phyloP scores from a whole-genome alignment of 1,284 basidiomycete species.

The Mycena sp. region DNA sequence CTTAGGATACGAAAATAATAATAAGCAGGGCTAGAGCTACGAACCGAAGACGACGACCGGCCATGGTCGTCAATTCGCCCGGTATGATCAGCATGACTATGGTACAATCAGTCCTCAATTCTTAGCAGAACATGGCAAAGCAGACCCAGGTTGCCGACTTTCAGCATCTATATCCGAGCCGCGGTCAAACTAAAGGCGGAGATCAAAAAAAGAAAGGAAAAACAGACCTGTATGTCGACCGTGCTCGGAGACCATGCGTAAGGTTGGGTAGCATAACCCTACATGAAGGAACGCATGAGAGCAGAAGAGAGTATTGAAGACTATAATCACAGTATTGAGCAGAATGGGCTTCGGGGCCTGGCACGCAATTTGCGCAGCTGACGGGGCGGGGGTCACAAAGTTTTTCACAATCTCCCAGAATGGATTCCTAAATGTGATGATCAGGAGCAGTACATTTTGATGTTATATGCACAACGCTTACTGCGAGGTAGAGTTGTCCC shows the following conservation, averaged over 20 bases:
- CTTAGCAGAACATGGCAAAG: constrained; percentile 6
- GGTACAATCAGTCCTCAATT: neutral
- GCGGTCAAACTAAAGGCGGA: neutral
- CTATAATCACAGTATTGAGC: constrained; percentile 69
- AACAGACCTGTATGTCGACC: constrained; percentile 61
- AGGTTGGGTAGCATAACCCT: constrained; percentile 74
- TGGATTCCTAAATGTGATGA: constrained; percentile 62
- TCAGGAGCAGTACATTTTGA: no score
- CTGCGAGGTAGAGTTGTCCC: constrained; percentile 57
- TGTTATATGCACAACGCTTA: neutral
- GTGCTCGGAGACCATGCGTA: constrained; percentile 83
- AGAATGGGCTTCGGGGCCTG: constrained; percentile 85
- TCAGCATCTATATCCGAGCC: constrained; percentile 70
- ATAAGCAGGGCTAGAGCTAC: neutral
- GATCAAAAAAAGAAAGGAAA: neutral
- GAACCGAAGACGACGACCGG: constrained; percentile 61
- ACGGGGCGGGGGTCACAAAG: constrained; percentile 66
- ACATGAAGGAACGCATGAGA: no score
- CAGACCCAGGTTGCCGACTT: constrained; percentile 75
- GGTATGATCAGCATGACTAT: constrained; percentile 73
- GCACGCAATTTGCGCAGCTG: constrained; percentile 71
- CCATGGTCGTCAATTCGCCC: constrained; percentile 62
- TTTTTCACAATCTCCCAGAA: constrained; percentile 85
- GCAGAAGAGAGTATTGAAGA: no score
- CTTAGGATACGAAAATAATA: neutral